Conservation (phyloP, 2,329 filamentous ascomycete species). For the Paecilomyces variotii region DNA sequence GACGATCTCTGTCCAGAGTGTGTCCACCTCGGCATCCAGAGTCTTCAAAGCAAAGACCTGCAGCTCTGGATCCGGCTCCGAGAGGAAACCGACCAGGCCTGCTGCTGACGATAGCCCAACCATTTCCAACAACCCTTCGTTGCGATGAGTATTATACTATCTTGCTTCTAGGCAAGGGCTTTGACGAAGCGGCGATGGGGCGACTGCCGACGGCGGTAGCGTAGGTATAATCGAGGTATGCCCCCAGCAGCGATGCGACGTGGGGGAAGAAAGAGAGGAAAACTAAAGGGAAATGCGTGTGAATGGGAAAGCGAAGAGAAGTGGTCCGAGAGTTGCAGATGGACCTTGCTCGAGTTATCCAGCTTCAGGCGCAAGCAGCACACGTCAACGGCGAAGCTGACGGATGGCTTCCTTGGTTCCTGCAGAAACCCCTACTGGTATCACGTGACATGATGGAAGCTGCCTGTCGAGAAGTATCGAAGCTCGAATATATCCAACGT, state of each 20-base stretch:
- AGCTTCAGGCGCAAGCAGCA: conserved; percentile 14
- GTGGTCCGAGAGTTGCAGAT: conserved; percentile 15
- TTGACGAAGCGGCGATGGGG: not conserved
- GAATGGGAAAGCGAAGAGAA: conserved; percentile 14
- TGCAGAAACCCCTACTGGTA: conserved; percentile 15
- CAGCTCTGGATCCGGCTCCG: conserved; percentile 88
- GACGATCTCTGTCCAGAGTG: conserved; percentile 95
- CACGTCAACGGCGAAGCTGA: conserved; percentile 27
- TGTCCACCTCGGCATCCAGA: conserved; percentile 92
- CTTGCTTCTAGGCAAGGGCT: not conserved
- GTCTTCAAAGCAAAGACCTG: conserved; percentile 92
- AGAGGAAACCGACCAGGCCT: conserved; percentile 88
- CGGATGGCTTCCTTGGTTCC: conserved; percentile 17
- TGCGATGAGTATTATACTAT: not conserved
- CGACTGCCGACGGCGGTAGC: not conserved
- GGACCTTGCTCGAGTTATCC: conserved; percentile 2
- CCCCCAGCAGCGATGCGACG: conserved; percentile 23
- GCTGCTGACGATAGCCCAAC: conserved; percentile 89
- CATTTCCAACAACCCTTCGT: conserved; percentile 49
- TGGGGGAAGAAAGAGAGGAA: conserved; percentile 2
- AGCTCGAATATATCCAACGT: not conserved
- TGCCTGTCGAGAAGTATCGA: not conserved
- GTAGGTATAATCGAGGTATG: conserved; percentile 5
- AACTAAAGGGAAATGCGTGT: conserved; percentile 11
- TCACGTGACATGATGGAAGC: conserved; percentile 12